phyloP scores from a whole-genome alignment of 1,284 basidiomycete species.

The Mycena citricolor region DNA sequence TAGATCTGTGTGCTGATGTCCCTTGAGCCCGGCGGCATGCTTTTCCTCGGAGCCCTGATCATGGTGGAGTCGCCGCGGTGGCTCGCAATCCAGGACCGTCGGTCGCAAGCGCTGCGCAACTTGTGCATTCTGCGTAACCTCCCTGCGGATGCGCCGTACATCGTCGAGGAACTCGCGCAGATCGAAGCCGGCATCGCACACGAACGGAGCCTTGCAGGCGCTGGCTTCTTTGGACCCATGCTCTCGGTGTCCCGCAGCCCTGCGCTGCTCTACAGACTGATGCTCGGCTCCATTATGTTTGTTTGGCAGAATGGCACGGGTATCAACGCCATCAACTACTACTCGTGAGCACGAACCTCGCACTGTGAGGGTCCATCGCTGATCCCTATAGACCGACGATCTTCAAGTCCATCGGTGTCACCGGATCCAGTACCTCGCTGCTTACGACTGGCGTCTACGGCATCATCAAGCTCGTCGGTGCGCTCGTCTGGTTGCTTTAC shows the following conservation, averaged over 20 bases:
- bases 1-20: slow-evolving; percentile 1
- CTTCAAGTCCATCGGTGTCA: slow-evolving; percentile 44
- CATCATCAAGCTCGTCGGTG: slow-evolving; percentile 36
- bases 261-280: slow-evolving; percentile 28
- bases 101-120: slow-evolving; percentile 38
- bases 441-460: slow-evolving; percentile 50
- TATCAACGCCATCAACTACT: slow-evolving; percentile 46
- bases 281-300: slow-evolving; percentile 33
- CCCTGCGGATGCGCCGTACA: slow-evolving; percentile 37
- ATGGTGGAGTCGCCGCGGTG: slow-evolving; percentile 51
- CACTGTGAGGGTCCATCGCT: background rate
- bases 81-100: slow-evolving; percentile 43
- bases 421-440: slow-evolving; percentile 37
- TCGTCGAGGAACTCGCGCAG: slow-evolving; percentile 36
- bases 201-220: slow-evolving; percentile 33
- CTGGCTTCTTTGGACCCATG: slow-evolving; percentile 34
- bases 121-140: slow-evolving; percentile 42
- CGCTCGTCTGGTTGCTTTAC: slow-evolving; percentile 28
- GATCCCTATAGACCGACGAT: slow-evolving; percentile 30
- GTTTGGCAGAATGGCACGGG: slow-evolving; percentile 38
- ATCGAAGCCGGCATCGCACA: slow-evolving; percentile 32
- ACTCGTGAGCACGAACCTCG: slow-evolving; percentile 29
- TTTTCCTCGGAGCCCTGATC: slow-evolving; percentile 41
- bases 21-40: slow-evolving; percentile 41
- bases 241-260: slow-evolving; percentile 30